Evolutionary conservation across 352 stramenopile genomes (phyloP), one percentile per base, ranked within the genome.

Genomic region (Nothophytophthora sp.): DNA sequence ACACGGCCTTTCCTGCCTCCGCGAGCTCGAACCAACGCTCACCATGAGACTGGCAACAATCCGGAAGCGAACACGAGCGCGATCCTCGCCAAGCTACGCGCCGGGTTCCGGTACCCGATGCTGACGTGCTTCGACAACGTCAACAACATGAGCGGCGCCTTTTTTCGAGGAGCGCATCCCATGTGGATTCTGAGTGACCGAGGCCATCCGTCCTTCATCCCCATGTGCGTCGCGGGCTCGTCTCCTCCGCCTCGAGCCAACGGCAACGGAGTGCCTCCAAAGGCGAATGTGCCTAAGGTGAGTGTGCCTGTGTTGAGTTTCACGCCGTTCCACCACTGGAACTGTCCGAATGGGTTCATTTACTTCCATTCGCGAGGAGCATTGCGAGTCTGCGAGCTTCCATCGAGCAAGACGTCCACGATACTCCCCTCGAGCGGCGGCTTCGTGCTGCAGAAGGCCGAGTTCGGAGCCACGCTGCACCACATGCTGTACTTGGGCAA

Each of bases 251-350:
- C 53, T 6, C 32, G 48, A 13, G 35, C 59, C 13, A 76, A 66
- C 38, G 49, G 50, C 18, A 24, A n/a, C n/a, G n/a, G n/a, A n/a
- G n/a, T n/a, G n/a, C n/a, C 37, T 5, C 40, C 35, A 11, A 53
- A 58, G n/a, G n/a, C 60, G 9, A 56, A 39, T 12, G 38, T 53
- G 12, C 76, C 69, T 0, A 55, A 54, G 23, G 70, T 90, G 15
- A 86, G 71, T 13, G 81, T 95, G 1, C 85, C 85, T 1, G 83
- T 95, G n/a, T 67, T 94, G 38, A 90, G 82, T 54, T 93, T 91
- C 47, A 94, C 85, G 24, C 76, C 83, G 1, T 95, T 95, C 57
- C 81, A 95, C 27, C 85, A 95, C 43, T 92, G 81, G 81, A 94
- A 95, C 48, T 95, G 83, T 35, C 85, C 85, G 2, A 87, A 91